These are phyloP conservation scores for Chlamydomonas reinhardtii DNA, from an alignment of 163 green algal genomes.

Conservation along the genomic window DNA sequence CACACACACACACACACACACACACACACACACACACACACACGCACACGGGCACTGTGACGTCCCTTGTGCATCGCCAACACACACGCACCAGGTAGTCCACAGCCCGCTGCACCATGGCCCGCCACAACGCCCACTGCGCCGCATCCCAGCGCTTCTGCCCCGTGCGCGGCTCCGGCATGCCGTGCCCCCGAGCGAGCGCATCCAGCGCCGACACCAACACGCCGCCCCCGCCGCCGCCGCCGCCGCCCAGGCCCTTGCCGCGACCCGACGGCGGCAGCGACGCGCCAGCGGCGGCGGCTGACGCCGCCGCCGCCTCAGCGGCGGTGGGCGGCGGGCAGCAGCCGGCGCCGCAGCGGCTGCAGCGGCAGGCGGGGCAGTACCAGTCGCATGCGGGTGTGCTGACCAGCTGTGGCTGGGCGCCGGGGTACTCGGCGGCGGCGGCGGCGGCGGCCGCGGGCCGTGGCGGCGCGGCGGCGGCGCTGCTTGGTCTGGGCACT, in stretches of 20 bases:
- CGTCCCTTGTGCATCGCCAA: background rate
- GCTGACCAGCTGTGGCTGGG: background rate
- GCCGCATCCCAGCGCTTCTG: background rate
- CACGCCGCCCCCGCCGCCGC: too few species aligned
- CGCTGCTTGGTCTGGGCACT: too few species aligned
- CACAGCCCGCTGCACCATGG: background rate
- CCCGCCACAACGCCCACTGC: constrained; percentile 28
- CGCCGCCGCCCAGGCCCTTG: too few species aligned
- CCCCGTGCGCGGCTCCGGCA: background rate
- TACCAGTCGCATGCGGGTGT: background rate
- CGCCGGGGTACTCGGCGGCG: background rate
- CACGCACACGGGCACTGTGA: too few species aligned
- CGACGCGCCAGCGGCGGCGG: background rate
- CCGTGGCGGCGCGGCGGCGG: too few species aligned
- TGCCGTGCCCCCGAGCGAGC: background rate
- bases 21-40: too few species aligned
- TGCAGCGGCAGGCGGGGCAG: constrained; percentile 32
- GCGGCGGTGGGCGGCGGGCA: background rate
- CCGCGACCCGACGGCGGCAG: background rate
- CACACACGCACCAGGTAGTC: background rate
- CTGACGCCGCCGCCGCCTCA: too few species aligned
- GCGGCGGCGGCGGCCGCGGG: too few species aligned
- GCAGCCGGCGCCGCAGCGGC: background rate
- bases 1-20: too few species aligned
- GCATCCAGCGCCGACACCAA: background rate